phyloP scores from a whole-genome alignment of 352 stramenopile species.

The Globisporangium parvum region DNA sequence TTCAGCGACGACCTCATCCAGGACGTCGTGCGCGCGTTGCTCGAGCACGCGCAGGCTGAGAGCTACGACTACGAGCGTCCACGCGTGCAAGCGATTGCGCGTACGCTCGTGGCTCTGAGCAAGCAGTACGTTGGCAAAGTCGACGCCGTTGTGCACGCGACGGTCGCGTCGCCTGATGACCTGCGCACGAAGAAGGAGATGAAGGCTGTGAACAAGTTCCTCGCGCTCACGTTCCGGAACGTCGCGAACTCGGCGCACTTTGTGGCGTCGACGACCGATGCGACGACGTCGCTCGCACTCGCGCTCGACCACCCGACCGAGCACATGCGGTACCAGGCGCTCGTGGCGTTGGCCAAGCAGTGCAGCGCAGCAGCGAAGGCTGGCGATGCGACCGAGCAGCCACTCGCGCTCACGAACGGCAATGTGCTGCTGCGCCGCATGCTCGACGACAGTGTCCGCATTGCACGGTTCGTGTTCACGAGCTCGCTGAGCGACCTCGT shows the following conservation, averaged over 20 bases:
- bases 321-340: conserved; percentile 65
- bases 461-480: conserved; percentile 52
- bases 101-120: conserved; percentile 39
- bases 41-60: conserved; percentile 33
- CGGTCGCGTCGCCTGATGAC: conserved; percentile 23
- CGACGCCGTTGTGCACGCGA: conserved; percentile 28
- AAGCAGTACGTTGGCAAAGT: conserved; percentile 56
- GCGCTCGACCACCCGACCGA: conserved; percentile 76
- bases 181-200: conserved; percentile 32
- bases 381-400: conserved; percentile 5
- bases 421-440: conserved; percentile 64
- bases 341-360: conserved; percentile 62
- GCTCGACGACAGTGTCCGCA: conserved; percentile 67
- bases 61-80: conserved; percentile 31
- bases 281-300: conserved; percentile 69
- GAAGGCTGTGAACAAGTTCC: conserved; percentile 54
- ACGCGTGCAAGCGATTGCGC: conserved; percentile 39
- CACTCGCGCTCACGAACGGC: conserved; percentile 38
- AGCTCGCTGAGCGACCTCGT: conserved; percentile 52
- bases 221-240: conserved; percentile 60
- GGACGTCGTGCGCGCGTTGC: conserved; percentile 41
- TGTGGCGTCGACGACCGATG: conserved; percentile 46
- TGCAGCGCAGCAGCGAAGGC: conserved; percentile 5
- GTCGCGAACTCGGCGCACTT: conserved; percentile 78
- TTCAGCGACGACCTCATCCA: conserved; percentile 40